Evolutionary conservation across 768 basidiomycete genomes (phyloP), one percentile per base, ranked within the genome.

Genomic region (Suillus subluteus): DNA sequence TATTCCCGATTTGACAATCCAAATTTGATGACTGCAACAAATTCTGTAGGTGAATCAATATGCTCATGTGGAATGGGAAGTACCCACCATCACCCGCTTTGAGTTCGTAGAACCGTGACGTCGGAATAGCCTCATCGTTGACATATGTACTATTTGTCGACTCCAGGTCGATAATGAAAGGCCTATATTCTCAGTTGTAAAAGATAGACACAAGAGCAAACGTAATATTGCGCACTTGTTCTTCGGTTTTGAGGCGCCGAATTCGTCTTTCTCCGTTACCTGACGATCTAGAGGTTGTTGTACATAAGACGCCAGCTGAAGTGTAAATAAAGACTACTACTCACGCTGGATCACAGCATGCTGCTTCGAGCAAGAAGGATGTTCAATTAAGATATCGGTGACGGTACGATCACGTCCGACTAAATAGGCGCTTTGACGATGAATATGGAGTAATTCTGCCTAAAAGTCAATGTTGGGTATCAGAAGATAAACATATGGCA

Each of bases 281-380:
- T 92, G 89, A 37, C 98, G 91, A 76, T 91, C 92, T 94, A 70
- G 41, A 61, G 6, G 12, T 37, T 64, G 65, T 65, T 62, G 6
- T 46, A 66, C 63, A 26, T 52, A 23, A 38, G 32, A 55, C 35
- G 46, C 62, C 68, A 70, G 65, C 52, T 62, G 30, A 44, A 66
- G 65, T 46, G 18, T 52, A 62, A n/a, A 32, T 56, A 32, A 64
- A 50, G 15, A 63, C 21, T n/a, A 61, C 58, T 37, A 76, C 89
- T 35, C 73, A 91, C 92, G 95, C 79, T 99, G 98, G 40, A 99
- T 91, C 3, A 90, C 98, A 18, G 98, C 96, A 74, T 99, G 98
- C 75, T 99, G 98, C 75, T 99, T 99, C 0, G 98, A 99, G 70
- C 95, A 95, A 7, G 97, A 99, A 3, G 97, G 97, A 74, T 99